phyloP scores from a whole-genome alignment of 306 rosid species.

The Cucurbita maxima region DNA sequence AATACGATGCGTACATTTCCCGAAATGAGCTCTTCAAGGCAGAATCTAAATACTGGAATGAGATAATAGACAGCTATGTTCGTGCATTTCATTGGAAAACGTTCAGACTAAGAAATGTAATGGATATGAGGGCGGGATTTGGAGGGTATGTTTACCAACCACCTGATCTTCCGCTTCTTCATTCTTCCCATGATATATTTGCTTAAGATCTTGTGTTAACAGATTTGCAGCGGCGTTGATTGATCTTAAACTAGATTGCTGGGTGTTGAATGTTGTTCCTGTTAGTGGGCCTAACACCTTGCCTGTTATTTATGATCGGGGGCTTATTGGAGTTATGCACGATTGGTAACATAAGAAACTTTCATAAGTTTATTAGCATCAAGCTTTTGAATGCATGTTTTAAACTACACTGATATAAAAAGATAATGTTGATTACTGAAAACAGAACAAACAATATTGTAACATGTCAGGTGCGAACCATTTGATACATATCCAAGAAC shows the following conservation, averaged over 20 bases:
- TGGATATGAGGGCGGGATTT: constrained; percentile 88
- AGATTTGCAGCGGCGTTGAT: constrained; percentile 80
- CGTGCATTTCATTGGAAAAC: constrained; percentile 51
- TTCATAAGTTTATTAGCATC: background rate
- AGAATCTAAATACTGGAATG: constrained; percentile 73
- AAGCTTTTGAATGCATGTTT: background rate
- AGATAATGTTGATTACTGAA: constrained; percentile 1
- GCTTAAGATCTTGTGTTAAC: constrained; percentile 18
- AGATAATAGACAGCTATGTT: constrained; percentile 49
- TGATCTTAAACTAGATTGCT: constrained; percentile 37
- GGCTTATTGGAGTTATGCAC: constrained; percentile 74
- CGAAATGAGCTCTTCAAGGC: constrained; percentile 67
- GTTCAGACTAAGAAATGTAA: constrained; percentile 46
- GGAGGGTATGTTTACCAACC: constrained; percentile 52
- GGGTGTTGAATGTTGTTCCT: constrained; percentile 91
- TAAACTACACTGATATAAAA: background rate
- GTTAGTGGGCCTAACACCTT: constrained; percentile 60
- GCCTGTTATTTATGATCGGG: constrained; percentile 81
- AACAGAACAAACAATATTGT: constrained; percentile 6
- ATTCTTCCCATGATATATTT: background rate
- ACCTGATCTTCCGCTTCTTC: background rate
- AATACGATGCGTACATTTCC: constrained; percentile 57
- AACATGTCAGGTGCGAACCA: constrained; percentile 68
- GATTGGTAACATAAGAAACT: constrained; percentile 46
- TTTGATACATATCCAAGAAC: constrained; percentile 93